phyloP scores from a whole-genome alignment of 805 yeast species.

The Ogataea angusta region DNA sequence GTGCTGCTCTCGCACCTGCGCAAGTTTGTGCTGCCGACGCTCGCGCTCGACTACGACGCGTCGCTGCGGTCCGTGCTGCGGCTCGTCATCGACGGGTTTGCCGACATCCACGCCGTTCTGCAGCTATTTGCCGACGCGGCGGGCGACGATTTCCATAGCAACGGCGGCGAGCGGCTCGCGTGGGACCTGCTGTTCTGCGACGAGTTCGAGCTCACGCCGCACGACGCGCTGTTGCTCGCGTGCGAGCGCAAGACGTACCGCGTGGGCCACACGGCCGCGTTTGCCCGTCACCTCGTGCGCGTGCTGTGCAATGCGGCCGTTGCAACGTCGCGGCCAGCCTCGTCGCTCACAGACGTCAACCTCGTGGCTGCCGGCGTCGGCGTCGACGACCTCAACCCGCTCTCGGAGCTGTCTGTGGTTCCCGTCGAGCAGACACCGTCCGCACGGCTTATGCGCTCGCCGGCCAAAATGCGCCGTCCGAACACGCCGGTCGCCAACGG shows the following conservation, averaged over 20 bases:
- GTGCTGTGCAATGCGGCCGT: conserved; percentile 9
- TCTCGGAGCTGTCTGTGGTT: conserved; percentile 25
- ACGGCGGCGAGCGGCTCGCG: conserved; percentile 17
- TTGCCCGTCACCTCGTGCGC: conserved; percentile 16
- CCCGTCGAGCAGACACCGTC: conserved; percentile 23
- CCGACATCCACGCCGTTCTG: conserved; percentile 33
- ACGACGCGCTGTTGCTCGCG: conserved; percentile 17
- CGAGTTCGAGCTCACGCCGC: conserved; percentile 15
- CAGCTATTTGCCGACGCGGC: conserved; percentile 26
- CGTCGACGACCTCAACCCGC: conserved; percentile 26
- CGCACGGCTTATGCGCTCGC: conserved; percentile 5
- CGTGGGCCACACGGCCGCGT: conserved; percentile 15
- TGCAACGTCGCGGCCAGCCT: conserved; percentile 5
- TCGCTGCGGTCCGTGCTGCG: conserved; percentile 37
- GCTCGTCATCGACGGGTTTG: conserved; percentile 36
- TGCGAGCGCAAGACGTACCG: conserved; percentile 18
- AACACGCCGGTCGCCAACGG: conserved; percentile 17
- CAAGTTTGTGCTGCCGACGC: conserved; percentile 29
- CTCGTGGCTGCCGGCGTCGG: conserved; percentile 20
- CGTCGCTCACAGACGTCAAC: conserved; percentile 17
- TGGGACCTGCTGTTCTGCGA: conserved; percentile 28
- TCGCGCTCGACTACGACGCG: conserved; percentile 34
- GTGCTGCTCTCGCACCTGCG: conserved; percentile 25
- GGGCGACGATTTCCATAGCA: conserved; percentile 19
- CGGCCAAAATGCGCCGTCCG: conserved; percentile 4